Base-by-base conservation (phyloP, 129 eudicot species). In the Rutidosis leptorrhynchoides region DNA sequence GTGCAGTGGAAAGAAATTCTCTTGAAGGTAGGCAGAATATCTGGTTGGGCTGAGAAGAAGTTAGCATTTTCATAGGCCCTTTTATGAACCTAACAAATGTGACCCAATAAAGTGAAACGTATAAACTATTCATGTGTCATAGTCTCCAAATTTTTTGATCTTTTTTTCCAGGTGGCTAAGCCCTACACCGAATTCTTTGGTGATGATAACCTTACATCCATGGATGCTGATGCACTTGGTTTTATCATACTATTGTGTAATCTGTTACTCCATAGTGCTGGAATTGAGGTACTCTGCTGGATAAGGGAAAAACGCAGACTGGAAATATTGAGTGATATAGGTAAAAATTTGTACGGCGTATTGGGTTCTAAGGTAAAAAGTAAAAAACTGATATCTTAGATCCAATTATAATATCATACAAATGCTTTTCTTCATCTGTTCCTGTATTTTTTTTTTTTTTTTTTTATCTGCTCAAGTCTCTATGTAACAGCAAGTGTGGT, bases 1-100 rank as follows among this genome's bases (percentile, higher is more conserved):
- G 85, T 73, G 99, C 99, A 42, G 95, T 86, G 79, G 72, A 81
- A 85, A 82, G 89, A 54, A 76, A 79, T 45, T 54, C 81, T 89
- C 49, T 69, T 72, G 70, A 81, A 94, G 99, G 99, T 84, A 55
- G 16, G 63, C 33, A n/a, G 64, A 46, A 12, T 25, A 17, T 6
- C n/a, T 30, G 53, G 21, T 6, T 0, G 25, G 25, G 28, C 61
- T 52, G 2, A 49, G 45, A 14, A 49, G 20, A 22, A 22, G 68
- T 23, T 57, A 7, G 40, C 45, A 14, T 58, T 6, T 22, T 68
- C 12, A 7, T 5, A 60, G 7, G 32, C 4, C 23, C n/a, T 12
- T 49, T 1, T 60, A 2, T 21, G 23, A 40, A 37, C 4, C 62
- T 22, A n/a, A n/a, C n/a, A n/a, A n/a, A n/a, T n/a, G n/a, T n/a